A percentile compares a stretch with the other conserved stretches of the same genome.
phyloP scores from a whole-genome alignment of 2,329 filamentous ascomycete genomes.

The Curvularia eragrostidis region DNA sequence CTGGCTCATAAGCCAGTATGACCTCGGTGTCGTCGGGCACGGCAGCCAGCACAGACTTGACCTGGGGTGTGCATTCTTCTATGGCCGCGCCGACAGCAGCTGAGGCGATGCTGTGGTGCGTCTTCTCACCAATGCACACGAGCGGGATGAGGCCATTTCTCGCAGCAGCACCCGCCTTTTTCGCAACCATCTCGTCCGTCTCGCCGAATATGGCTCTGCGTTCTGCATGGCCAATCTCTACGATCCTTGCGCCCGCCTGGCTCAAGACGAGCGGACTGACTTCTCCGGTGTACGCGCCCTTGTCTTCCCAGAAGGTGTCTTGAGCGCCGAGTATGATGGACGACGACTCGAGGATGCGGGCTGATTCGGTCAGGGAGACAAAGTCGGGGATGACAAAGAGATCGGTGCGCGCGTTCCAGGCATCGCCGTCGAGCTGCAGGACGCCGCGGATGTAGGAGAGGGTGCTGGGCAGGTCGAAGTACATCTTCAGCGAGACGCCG shows the following conservation, averaged over 20 bases:
- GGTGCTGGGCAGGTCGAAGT: conserved; percentile 73
- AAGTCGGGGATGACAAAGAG: conserved; percentile 83
- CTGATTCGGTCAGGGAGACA: conserved; percentile 66
- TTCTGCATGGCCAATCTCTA: conserved; percentile 84
- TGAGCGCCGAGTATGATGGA: conserved; percentile 74
- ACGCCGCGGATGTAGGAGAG: conserved; percentile 56
- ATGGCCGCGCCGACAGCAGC: conserved; percentile 66
- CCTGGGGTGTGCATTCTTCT: conserved; percentile 69
- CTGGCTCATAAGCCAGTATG: conserved; percentile 83
- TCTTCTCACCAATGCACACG: conserved; percentile 80
- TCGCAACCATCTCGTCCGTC: conserved; percentile 70
- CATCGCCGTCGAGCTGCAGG: conserved; percentile 58
- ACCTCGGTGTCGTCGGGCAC: conserved; percentile 70
- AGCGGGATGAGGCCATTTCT: conserved; percentile 76
- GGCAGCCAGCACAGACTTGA: conserved; percentile 67
- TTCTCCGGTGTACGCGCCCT: conserved; percentile 79
- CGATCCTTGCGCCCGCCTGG: conserved; percentile 72
- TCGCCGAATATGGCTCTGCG: conserved; percentile 74
- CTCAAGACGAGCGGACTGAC: conserved; percentile 72
- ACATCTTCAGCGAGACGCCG: conserved; percentile 80
- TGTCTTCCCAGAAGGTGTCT: conserved; percentile 73
- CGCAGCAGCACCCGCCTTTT: conserved; percentile 72
- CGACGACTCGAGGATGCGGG: conserved; percentile 58
- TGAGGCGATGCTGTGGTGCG: conserved; percentile 53
- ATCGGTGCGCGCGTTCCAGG: conserved; percentile 64